phyloP scores from a whole-genome alignment of 2,329 filamentous ascomycete genomes.

The Fusarium ramigenum region DNA sequence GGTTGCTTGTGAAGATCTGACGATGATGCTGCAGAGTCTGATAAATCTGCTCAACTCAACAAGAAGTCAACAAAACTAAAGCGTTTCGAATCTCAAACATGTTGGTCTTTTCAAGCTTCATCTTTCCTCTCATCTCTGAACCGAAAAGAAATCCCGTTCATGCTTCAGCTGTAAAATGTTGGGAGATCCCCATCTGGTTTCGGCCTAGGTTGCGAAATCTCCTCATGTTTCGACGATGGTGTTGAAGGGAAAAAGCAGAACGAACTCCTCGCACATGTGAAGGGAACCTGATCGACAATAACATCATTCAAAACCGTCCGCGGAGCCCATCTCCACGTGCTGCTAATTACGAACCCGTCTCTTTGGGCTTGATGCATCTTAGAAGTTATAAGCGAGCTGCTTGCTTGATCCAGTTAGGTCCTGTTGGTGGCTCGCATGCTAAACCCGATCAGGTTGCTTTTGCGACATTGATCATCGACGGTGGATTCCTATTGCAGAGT shows the following conservation, averaged over 20 bases:
- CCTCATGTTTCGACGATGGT: neutral
- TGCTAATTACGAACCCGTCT: neutral
- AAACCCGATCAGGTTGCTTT: slow-evolving; percentile 29
- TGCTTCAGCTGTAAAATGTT: neutral
- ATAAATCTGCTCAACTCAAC: neutral
- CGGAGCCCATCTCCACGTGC: neutral
- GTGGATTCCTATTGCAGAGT: neutral
- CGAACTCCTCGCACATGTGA: neutral
- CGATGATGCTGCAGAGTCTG: neutral
- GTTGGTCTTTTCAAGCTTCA: neutral
- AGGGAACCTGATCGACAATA: neutral
- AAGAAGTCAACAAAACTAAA: neutral
- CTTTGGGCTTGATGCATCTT: neutral
- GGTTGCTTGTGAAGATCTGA: neutral
- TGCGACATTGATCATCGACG: slow-evolving; percentile 27
- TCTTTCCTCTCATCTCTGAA: neutral
- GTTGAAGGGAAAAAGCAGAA: neutral
- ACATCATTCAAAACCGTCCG: neutral
- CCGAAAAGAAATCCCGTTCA: neutral
- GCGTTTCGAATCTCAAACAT: neutral
- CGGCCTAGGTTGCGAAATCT: slow-evolving; percentile 32
- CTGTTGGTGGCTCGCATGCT: slow-evolving; percentile 34
- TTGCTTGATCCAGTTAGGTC: neutral
- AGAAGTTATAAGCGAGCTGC: neutral
- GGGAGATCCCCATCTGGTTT: slow-evolving; percentile 3